Evolutionary conservation across 2,329 filamentous ascomycete species (phyloP).

Genomic region (Malbranchea cinnamomea): DNA sequence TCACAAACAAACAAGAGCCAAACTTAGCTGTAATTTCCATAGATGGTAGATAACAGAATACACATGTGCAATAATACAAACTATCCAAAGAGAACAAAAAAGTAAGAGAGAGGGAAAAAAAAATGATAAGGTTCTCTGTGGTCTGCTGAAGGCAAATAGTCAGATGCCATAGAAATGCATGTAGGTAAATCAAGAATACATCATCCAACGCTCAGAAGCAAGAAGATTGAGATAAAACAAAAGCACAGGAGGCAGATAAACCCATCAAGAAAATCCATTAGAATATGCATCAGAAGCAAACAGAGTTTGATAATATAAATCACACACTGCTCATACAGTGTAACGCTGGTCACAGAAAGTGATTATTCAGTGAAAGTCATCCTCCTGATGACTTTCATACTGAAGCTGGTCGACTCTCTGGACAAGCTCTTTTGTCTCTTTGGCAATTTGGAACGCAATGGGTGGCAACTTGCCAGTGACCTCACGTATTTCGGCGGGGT

Average conservation of each 20-base stretch:
- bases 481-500: conserved; percentile 34
- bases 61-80: not conserved
- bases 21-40: too few relatives aligned
- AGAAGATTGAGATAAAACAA: not conserved
- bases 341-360: not conserved
- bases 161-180: too few relatives aligned
- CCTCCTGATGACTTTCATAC: conserved; percentile 21
- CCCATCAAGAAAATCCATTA: not conserved
- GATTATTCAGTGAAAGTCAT: conserved; percentile 22
- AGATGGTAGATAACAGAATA: too few relatives aligned
- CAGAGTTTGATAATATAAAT: not conserved
- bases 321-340: not conserved
- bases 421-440: conserved; percentile 63
- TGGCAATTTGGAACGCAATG: conserved; percentile 73
- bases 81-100: conserved; percentile 2
- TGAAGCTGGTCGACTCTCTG: conserved; percentile 30
- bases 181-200: conserved; percentile 6
- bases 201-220: conserved; percentile 1
- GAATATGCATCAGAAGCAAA: conserved; percentile 1
- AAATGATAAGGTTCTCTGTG: conserved; percentile 7
- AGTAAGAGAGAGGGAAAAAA: conserved; percentile 6
- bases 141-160: too few relatives aligned
- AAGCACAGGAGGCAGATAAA: not conserved
- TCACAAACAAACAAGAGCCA: not conserved
- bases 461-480: conserved; percentile 62